These are phyloP conservation scores for Aspergillus ostianus DNA, from an alignment of 495 filamentous ascomycete genomes.

Conservation along the genomic window DNA sequence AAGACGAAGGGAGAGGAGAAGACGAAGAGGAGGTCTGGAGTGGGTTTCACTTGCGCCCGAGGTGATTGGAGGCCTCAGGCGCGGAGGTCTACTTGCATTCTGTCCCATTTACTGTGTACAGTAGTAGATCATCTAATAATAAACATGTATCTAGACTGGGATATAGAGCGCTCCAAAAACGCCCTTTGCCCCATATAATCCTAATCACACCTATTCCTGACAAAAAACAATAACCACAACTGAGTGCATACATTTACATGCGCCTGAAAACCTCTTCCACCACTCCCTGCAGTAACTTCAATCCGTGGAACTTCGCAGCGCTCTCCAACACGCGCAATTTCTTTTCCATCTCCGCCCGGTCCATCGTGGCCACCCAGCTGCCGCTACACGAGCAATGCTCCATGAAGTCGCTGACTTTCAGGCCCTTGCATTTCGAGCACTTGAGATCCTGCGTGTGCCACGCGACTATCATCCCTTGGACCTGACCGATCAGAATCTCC, in stretches of 20 bases:
- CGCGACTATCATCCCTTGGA: slow-evolving; percentile 69
- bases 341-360: slow-evolving; percentile 64
- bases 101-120: too few species aligned
- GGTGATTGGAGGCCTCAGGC: too few species aligned
- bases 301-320: slow-evolving; percentile 73
- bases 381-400: slow-evolving; percentile 95
- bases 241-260: slow-evolving; percentile 24
- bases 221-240: slow-evolving; percentile 15
- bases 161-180: slow-evolving; percentile 10
- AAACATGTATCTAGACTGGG: background rate
- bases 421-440: slow-evolving; percentile 56
- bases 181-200: background rate
- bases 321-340: slow-evolving; percentile 65
- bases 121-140: too few species aligned
- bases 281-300: slow-evolving; percentile 76
- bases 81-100: too few species aligned
- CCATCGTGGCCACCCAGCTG: slow-evolving; percentile 70
- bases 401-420: slow-evolving; percentile 86
- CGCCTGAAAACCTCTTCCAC: slow-evolving; percentile 57
- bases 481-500: slow-evolving; percentile 74
- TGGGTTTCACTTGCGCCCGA: background rate
- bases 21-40: background rate
- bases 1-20: background rate
- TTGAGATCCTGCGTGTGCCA: slow-evolving; percentile 92
- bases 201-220: background rate